Conservation (phyloP, 495 filamentous ascomycete species). For the Trichoderma asperelloides region DNA sequence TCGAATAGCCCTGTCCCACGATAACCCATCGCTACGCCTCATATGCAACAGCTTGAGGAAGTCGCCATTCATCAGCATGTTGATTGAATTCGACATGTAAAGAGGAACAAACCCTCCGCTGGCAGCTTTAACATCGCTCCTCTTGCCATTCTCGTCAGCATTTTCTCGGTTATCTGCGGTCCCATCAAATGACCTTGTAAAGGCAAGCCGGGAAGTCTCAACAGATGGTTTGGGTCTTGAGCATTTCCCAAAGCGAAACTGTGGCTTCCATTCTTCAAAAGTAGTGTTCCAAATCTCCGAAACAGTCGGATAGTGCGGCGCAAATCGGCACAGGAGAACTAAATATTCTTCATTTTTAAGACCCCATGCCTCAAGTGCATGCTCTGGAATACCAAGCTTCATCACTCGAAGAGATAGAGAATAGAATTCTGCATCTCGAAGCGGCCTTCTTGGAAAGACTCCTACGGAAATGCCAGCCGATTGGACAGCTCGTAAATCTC, state of each 20-base stretch:
- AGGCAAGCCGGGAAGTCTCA: constrained; percentile 41
- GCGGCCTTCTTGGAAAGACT: neutral
- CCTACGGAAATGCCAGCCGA: neutral
- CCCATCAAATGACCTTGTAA: constrained; percentile 21
- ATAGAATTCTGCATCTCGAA: constrained; percentile 26
- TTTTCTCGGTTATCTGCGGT: neutral
- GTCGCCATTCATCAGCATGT: constrained; percentile 59
- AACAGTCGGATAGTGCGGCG: constrained; percentile 46
- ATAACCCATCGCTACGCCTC: constrained; percentile 40
- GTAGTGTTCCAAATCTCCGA: constrained; percentile 21
- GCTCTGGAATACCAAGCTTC: constrained; percentile 67
- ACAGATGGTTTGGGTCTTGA: constrained; percentile 46
- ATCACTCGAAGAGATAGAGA: constrained; percentile 58
- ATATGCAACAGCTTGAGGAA: constrained; percentile 55
- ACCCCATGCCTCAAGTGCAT: constrained; percentile 71
- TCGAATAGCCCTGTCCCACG: constrained; percentile 60
- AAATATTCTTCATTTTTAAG: constrained; percentile 59
- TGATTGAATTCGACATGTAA: constrained; percentile 67
- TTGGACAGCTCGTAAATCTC: neutral
- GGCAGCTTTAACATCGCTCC: constrained; percentile 16
- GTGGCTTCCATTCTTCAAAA: neutral
- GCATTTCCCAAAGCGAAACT: constrained; percentile 44
- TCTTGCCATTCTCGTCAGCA: constrained; percentile 6
- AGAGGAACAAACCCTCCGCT: constrained; percentile 34
- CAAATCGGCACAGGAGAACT: constrained; percentile 66